These are phyloP conservation scores for Debaryomyces castellii DNA, from an alignment of 805 yeast genomes.

Conservation along the genomic window DNA sequence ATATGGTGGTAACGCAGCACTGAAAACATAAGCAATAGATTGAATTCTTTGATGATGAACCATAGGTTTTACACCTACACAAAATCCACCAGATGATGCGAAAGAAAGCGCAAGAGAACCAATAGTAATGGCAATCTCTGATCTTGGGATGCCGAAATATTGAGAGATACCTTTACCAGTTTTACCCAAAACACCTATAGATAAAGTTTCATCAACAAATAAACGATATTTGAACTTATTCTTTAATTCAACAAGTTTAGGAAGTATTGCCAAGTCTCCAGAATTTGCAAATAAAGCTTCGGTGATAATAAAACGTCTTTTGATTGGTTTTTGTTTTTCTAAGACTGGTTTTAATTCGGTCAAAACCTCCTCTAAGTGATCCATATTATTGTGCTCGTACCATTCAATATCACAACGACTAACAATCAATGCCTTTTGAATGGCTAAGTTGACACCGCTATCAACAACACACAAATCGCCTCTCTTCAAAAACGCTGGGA, in stretches of 20 bases:
- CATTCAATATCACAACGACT: constrained; percentile 84
- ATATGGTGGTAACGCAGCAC: constrained; percentile 93
- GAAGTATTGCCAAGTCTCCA: constrained; percentile 78
- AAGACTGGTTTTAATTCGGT: constrained; percentile 59
- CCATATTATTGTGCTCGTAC: constrained; percentile 87
- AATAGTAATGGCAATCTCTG: constrained; percentile 77
- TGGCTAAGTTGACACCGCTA: constrained; percentile 66
- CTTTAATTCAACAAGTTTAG: constrained; percentile 69
- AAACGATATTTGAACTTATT: constrained; percentile 81
- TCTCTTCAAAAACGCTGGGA: constrained; percentile 92
- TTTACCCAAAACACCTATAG: constrained; percentile 82
- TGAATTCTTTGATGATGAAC: constrained; percentile 90
- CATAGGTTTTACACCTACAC: constrained; percentile 82
- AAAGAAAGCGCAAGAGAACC: constrained; percentile 83
- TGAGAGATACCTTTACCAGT: constrained; percentile 88
- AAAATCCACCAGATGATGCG: constrained; percentile 90
- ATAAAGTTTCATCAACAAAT: constrained; percentile 82
- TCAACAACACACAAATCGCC: constrained; percentile 93
- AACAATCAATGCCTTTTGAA: constrained; percentile 85
- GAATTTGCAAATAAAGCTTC: constrained; percentile 83
- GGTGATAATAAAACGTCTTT: constrained; percentile 86
- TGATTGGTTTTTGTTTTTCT: constrained; percentile 68
- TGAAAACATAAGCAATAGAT: constrained; percentile 85
- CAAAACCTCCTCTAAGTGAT: constrained; percentile 71
- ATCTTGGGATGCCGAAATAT: constrained; percentile 63